A percentile compares a stretch with the other conserved stretches of the same genome.
These are phyloP conservation scores for Macrotyloma uniflorum DNA, from an alignment of 306 rosid genomes.

Conservation along the genomic window DNA sequence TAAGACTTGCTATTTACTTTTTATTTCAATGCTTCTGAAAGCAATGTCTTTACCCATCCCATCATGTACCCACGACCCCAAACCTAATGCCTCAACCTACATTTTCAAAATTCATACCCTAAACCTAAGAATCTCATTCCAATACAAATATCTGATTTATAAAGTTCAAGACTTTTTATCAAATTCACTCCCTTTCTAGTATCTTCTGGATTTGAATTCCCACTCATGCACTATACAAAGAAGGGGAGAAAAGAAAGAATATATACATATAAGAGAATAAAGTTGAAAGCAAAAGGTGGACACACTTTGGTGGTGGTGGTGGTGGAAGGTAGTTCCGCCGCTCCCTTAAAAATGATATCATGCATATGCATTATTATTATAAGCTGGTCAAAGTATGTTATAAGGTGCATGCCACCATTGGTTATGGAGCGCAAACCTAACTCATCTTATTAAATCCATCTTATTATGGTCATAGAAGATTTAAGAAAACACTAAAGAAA, in stretches of 20 bases:
- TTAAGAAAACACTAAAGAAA: not conserved
- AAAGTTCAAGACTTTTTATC: no score
- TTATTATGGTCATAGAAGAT: not conserved
- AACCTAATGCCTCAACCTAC: not conserved
- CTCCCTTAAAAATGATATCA: slow-evolving; percentile 24
- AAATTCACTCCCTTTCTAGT: no score
- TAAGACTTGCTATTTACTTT: slow-evolving; percentile 8
- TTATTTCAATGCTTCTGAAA: not conserved
- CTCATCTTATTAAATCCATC: not conserved
- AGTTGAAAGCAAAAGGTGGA: not conserved
- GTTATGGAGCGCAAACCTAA: not conserved
- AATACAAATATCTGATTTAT: no score
- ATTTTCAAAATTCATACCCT: not conserved
- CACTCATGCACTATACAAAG: no score
- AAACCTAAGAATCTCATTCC: no score
- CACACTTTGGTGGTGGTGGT: slow-evolving; percentile 5
- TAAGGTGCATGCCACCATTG: not conserved
- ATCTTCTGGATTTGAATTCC: no score
- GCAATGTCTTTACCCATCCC: not conserved
- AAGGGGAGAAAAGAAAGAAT: no score
- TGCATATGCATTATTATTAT: not conserved
- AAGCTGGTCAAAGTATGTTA: slow-evolving; percentile 18
- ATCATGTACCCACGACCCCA: not conserved
- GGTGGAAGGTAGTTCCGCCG: not conserved
- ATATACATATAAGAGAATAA: not conserved